A percentile compares a stretch with the other conserved stretches of the same genome.
Conservation (phyloP, 129 eudicot species). For the Pulicaria dysenterica region DNA sequence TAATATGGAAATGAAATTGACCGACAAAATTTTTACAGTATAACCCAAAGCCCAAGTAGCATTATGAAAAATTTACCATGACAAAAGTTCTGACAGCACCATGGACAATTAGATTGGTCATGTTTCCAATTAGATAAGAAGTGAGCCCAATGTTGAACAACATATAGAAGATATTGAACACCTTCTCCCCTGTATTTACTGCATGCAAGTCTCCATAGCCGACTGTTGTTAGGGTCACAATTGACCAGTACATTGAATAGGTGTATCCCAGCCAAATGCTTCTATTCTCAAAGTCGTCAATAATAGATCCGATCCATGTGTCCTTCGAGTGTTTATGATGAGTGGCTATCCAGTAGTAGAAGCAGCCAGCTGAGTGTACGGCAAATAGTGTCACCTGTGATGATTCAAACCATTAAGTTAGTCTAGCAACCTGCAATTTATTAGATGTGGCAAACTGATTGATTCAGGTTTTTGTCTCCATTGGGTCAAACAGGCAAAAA, state of each 20-base stretch:
- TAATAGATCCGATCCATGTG: conserved; percentile 73
- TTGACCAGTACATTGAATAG: conserved; percentile 81
- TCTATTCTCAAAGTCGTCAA: conserved; percentile 47
- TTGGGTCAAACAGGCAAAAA: too few relatives aligned
- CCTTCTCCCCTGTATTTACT: conserved; percentile 82
- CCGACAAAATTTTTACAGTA: neutral
- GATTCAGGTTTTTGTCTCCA: neutral
- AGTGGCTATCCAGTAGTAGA: conserved; percentile 74
- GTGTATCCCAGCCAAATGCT: conserved; percentile 85
- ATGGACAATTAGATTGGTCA: conserved; percentile 85
- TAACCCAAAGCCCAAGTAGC: neutral
- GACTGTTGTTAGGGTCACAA: conserved; percentile 82
- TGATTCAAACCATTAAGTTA: neutral
- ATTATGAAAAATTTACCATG: conserved; percentile 51
- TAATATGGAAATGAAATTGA: neutral
- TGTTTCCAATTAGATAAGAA: conserved; percentile 78
- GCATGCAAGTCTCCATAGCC: conserved; percentile 90
- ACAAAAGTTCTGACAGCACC: conserved; percentile 67
- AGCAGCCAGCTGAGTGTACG: conserved; percentile 72
- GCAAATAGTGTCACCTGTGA: conserved; percentile 79
- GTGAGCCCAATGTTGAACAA: conserved; percentile 91
- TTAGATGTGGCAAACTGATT: neutral
- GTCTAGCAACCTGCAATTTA: neutral
- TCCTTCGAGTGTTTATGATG: conserved; percentile 47
- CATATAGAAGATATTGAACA: conserved; percentile 78